Conservation (phyloP, 2,329 filamentous ascomycete species). For the Aspergillus carbonarius region DNA sequence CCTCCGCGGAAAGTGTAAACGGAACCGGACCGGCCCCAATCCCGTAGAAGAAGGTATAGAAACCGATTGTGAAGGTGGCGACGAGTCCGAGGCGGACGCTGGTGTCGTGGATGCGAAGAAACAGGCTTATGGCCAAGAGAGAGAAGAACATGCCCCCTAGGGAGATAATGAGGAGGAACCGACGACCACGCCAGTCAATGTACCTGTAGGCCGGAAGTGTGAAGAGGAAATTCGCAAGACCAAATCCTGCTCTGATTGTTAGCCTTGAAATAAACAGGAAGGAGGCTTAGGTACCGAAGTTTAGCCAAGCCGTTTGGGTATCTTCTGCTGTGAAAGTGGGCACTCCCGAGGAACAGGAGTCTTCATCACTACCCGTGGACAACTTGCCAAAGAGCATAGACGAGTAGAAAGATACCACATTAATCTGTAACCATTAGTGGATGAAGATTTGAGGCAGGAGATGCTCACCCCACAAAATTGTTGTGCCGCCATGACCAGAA, state of each 20-base stretch:
- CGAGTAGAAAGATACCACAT: conserved; percentile 33
- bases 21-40: conserved; percentile 41
- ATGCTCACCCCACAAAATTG: conserved; percentile 30
- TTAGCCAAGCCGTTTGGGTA: conserved; percentile 18
- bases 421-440: conserved; percentile 18
- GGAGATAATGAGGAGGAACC: conserved; percentile 27
- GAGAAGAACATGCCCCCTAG: conserved; percentile 29
- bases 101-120: conserved; percentile 20
- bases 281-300: conserved; percentile 17
- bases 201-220: conserved; percentile 28
- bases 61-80: conserved; percentile 21
- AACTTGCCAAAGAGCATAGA: conserved; percentile 12
- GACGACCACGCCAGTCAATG: conserved; percentile 29
- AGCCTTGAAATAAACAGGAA: background rate
- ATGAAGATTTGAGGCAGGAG: background rate
- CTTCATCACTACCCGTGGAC: background rate
- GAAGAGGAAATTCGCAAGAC: conserved; percentile 30
- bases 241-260: conserved; percentile 19
- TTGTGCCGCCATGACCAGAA: conserved; percentile 31
- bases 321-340: background rate
- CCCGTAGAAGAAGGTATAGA: conserved; percentile 48
- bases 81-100: conserved; percentile 20
- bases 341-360: background rate
- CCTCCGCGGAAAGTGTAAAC: conserved; percentile 25
- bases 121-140: conserved; percentile 23